A percentile compares a stretch with the other conserved stretches of the same genome.
phyloP scores from a whole-genome alignment of 768 basidiomycete genomes.

The Phylloporus scabripes region DNA sequence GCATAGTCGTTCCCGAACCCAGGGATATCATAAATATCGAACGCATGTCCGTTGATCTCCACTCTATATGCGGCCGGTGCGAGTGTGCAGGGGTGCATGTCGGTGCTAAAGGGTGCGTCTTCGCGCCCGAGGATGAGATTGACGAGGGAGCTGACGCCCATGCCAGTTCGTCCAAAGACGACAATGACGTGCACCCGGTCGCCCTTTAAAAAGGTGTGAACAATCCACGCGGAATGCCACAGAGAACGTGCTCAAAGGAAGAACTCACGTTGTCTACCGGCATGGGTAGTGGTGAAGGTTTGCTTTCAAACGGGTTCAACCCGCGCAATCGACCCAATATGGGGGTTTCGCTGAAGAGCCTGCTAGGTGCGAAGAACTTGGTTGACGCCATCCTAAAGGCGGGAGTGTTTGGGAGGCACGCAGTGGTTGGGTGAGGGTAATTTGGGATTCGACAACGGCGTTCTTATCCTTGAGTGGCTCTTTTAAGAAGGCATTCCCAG shows the following conservation, averaged over 20 bases:
- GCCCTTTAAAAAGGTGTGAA: slow-evolving; percentile 13
- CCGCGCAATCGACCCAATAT: slow-evolving; percentile 21
- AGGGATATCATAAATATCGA: slow-evolving; percentile 29
- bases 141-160: slow-evolving; percentile 30
- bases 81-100: slow-evolving; percentile 28
- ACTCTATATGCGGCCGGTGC: slow-evolving; percentile 22
- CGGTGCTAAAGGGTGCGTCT: slow-evolving; percentile 30
- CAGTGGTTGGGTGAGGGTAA: slow-evolving; percentile 11
- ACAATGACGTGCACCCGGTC: slow-evolving; percentile 30
- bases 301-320: slow-evolving; percentile 23
- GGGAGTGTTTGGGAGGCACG: slow-evolving; percentile 5
- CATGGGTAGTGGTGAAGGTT: slow-evolving; percentile 20
- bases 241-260: background rate
- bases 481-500: slow-evolving; percentile 18
- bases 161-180: slow-evolving; percentile 31
- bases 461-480: slow-evolving; percentile 14
- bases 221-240: background rate
- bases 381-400: slow-evolving; percentile 19
- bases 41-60: slow-evolving; percentile 27
- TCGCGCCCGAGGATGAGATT: slow-evolving; percentile 30
- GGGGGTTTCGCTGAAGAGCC: slow-evolving; percentile 22
- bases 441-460: slow-evolving; percentile 18
- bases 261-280: slow-evolving; percentile 28
- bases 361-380: slow-evolving; percentile 17
- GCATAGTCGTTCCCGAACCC: slow-evolving; percentile 20